phyloP scores from a whole-genome alignment of 2,329 filamentous ascomycete genomes.

The Alternaria postmessia region DNA sequence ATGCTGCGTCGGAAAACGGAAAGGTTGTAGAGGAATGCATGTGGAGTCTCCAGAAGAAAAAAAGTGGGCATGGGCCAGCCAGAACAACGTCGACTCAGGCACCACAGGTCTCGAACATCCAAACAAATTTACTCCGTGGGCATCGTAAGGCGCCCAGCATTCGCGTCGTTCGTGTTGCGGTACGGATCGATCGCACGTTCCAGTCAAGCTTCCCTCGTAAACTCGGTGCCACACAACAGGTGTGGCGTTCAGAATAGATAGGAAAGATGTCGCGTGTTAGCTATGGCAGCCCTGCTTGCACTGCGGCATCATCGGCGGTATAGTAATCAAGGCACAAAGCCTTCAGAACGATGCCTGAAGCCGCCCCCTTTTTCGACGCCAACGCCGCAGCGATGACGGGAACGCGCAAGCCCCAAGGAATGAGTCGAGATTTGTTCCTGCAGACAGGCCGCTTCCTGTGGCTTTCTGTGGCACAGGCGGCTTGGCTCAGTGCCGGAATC shows the following conservation, averaged over 20 bases:
- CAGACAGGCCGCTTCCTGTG: constrained; percentile 16
- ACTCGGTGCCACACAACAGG: not conserved
- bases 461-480: constrained; percentile 15
- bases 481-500: constrained; percentile 26
- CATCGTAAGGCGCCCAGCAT: not conserved
- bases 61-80: not conserved
- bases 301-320: not conserved
- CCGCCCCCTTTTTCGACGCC: constrained; percentile 5
- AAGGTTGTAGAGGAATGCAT: not conserved
- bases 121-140: not conserved
- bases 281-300: not conserved
- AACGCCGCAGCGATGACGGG: not conserved
- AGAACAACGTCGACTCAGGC: constrained; percentile 5
- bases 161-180: constrained; percentile 4
- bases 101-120: not conserved
- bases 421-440: constrained; percentile 15
- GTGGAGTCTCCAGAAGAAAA: not conserved
- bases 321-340: not conserved
- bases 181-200: constrained; percentile 11
- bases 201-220: not conserved
- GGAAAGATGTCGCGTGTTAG: not conserved
- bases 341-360: not conserved
- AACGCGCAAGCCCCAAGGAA: constrained; percentile 18
- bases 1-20: not conserved
- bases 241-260: not conserved